These are phyloP conservation scores for Suhomyces sp. DNA, from an alignment of 805 yeast species.

Conservation along the genomic window DNA sequence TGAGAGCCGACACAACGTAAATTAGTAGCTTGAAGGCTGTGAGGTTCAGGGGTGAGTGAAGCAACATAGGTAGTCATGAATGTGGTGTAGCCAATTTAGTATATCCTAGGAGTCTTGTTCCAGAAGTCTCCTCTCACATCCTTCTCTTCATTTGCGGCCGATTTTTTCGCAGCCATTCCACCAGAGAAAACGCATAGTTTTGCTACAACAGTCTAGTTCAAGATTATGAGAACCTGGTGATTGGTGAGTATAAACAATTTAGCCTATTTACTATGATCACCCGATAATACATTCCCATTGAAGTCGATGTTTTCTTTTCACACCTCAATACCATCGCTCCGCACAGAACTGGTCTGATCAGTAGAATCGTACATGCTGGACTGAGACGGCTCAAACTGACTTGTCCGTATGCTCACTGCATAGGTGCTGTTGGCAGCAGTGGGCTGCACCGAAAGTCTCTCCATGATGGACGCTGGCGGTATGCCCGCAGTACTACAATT, in stretches of 20 bases:
- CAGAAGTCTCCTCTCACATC: no score
- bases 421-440: constrained; percentile 25
- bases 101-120: no score
- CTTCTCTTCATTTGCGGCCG: not conserved
- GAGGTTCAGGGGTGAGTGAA: not conserved
- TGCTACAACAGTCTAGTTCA: not conserved
- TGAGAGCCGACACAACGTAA: not conserved
- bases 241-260: no score
- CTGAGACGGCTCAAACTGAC: constrained; percentile 14
- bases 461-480: constrained; percentile 71
- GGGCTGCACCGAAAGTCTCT: constrained; percentile 41
- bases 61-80: not conserved
- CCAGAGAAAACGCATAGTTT: no score
- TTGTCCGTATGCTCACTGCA: constrained; percentile 14
- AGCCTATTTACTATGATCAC: no score
- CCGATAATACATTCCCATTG: no score
- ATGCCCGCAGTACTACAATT: constrained; percentile 68
- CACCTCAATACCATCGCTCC: constrained; percentile 4
- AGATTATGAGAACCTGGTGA: not conserved
- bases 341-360: constrained; percentile 13
- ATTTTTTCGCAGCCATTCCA: not conserved
- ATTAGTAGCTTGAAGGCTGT: not conserved
- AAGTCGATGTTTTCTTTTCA: no score
- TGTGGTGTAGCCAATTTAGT: not conserved
- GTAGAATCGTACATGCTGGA: constrained; percentile 13